A percentile compares a stretch with the other conserved stretches of the same genome.
These are phyloP conservation scores for Trypanosoma caninum DNA, from an alignment of 208 protist species.

Conservation along the genomic window DNA sequence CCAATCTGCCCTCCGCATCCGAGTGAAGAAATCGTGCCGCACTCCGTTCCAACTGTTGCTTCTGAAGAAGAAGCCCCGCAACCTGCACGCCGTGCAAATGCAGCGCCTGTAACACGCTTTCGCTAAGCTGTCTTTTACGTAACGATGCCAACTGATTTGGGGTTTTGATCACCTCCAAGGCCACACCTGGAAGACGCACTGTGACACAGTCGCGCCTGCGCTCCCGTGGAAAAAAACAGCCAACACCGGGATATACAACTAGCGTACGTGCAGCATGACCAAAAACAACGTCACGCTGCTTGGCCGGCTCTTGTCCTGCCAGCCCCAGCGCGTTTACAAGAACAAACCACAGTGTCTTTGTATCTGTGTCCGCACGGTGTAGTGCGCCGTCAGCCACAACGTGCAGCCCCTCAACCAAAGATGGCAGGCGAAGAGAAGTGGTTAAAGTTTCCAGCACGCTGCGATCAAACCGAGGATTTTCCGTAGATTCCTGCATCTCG, in stretches of 20 bases:
- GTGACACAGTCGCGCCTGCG: conserved; percentile 30
- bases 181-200: conserved; percentile 67
- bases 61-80: conserved; percentile 63
- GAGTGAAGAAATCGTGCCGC: conserved; percentile 51
- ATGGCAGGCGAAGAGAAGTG: conserved; percentile 55
- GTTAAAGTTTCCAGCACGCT: conserved; percentile 53
- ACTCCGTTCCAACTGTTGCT: conserved; percentile 53
- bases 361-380: conserved; percentile 84
- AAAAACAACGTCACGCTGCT: conserved; percentile 57
- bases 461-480: conserved; percentile 24
- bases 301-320: conserved; percentile 17
- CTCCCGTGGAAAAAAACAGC: conserved; percentile 64
- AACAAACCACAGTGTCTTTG: conserved; percentile 82
- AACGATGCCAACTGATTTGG: conserved; percentile 29
- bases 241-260: conserved; percentile 43
- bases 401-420: conserved; percentile 60
- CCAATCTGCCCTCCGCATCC: conserved; percentile 33
- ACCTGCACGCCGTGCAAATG: conserved; percentile 39
- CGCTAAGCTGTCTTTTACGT: conserved; percentile 42
- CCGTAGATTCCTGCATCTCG: conserved; percentile 30
- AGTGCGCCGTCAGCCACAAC: conserved; percentile 59
- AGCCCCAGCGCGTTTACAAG: conserved; percentile 58
- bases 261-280: conserved; percentile 50
- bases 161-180: conserved; percentile 34
- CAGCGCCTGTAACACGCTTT: conserved; percentile 43